Evolutionary conservation across 108 stramenopile species (phyloP).

Genomic region (Ochromonas danica): DNA sequence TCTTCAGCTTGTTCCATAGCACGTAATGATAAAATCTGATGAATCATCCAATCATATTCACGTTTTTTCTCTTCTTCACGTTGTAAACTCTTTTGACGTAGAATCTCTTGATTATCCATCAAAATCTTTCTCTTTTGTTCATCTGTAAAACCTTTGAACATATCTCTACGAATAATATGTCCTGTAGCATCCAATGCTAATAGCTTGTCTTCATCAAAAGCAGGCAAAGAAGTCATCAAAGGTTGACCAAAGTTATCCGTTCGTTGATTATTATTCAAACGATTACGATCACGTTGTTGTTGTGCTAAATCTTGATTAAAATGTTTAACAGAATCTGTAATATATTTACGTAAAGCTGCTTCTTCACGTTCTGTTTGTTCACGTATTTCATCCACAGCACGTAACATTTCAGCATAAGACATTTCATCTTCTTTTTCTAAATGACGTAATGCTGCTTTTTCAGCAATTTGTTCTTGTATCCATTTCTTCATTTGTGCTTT

Average conservation of each 20-base stretch:
- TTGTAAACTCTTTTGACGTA: not conserved
- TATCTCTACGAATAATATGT: slow-evolving; percentile 19
- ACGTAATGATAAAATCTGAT: not conserved
- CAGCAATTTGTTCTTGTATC: slow-evolving; percentile 23
- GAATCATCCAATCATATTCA: not conserved
- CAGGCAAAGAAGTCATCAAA: not conserved
- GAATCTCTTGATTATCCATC: slow-evolving; percentile 2
- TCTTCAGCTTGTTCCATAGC: slow-evolving; percentile 26
- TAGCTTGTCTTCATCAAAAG: not conserved
- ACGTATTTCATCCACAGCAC: slow-evolving; percentile 6
- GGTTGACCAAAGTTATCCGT: not conserved
- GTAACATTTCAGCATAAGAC: slow-evolving; percentile 20
- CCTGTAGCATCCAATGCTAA: not conserved
- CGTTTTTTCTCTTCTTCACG: not conserved
- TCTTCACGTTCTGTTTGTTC: not conserved
- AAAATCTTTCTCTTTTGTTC: not conserved
- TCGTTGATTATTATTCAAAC: not conserved
- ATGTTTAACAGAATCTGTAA: not conserved
- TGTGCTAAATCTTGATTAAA: not conserved
- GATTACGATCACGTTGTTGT: not conserved
- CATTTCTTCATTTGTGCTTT: slow-evolving; percentile 1
- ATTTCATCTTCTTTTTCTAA: slow-evolving; percentile 6
- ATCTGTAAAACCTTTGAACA: slow-evolving; percentile 26
- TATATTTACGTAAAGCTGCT: not conserved
- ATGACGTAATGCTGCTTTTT: not conserved